These are phyloP conservation scores for Asterella californica DNA, from an alignment of 225 moss, liverwort and hornwort species.

Conservation along the genomic window DNA sequence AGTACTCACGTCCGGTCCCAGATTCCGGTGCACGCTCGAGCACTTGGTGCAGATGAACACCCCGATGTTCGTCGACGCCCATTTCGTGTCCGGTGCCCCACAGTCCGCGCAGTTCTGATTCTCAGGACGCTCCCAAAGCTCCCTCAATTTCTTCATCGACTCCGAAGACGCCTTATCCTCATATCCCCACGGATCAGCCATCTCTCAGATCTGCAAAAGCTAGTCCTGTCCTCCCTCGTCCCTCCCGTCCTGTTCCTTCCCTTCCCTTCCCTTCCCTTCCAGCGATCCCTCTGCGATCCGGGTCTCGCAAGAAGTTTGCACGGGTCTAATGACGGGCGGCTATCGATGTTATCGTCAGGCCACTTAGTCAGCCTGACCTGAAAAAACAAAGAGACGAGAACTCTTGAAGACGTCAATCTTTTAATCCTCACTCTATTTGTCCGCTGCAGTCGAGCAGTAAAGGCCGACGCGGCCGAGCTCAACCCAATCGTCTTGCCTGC, in stretches of 20 bases:
- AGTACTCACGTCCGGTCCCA: slow-evolving; percentile 53
- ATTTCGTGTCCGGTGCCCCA: slow-evolving; percentile 71
- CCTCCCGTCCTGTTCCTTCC: background rate
- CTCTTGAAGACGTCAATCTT: background rate
- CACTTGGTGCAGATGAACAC: slow-evolving; percentile 96
- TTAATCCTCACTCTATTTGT: background rate
- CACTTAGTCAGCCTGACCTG: background rate
- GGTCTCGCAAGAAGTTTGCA: background rate
- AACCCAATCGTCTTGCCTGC: background rate
- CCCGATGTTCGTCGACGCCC: slow-evolving; percentile 90
- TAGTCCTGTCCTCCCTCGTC: background rate
- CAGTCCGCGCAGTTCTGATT: slow-evolving; percentile 89
- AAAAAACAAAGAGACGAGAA: background rate
- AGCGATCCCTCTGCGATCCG: background rate
- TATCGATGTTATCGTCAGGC: background rate
- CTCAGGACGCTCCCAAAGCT: slow-evolving; percentile 61
- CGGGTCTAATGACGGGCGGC: background rate
- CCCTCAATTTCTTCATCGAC: slow-evolving; percentile 70
- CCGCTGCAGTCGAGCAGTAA: background rate
- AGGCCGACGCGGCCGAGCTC: background rate
- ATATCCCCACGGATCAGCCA: background rate
- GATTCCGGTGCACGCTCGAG: slow-evolving; percentile 90
- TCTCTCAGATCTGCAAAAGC: background rate
- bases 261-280: too few relatives aligned
- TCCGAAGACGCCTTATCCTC: slow-evolving; percentile 9